These are phyloP conservation scores for Vigna nakashimae DNA, from an alignment of 306 rosid genomes.

Conservation along the genomic window DNA sequence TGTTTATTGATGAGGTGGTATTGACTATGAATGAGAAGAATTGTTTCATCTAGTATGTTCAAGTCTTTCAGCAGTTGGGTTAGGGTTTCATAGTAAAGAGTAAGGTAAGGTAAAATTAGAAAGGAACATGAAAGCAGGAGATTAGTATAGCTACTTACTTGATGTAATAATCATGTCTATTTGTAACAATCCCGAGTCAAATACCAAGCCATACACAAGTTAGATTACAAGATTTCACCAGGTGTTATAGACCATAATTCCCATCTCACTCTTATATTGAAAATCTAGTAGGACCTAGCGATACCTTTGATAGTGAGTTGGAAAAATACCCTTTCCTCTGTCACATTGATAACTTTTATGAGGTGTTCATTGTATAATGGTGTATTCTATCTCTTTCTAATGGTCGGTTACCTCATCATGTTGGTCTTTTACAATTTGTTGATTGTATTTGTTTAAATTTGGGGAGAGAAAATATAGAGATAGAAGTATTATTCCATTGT, in stretches of 20 bases:
- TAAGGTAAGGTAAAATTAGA: slow-evolving; percentile 13
- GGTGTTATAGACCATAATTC: neutral
- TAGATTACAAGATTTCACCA: neutral
- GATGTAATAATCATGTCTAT: slow-evolving; percentile 14
- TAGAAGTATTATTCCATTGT: too few species aligned
- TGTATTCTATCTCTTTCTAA: neutral
- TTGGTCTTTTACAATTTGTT: slow-evolving; percentile 17
- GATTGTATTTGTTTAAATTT: too few species aligned
- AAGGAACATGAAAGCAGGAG: slow-evolving; percentile 3
- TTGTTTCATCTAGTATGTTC: slow-evolving; percentile 14
- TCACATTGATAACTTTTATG: slow-evolving; percentile 30
- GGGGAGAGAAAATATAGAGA: too few species aligned
- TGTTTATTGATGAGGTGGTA: neutral
- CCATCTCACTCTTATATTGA: slow-evolving; percentile 18
- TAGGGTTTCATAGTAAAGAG: slow-evolving; percentile 10
- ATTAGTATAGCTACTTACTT: slow-evolving; percentile 7
- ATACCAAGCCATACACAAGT: neutral
- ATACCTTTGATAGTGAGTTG: neutral
- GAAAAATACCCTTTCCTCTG: slow-evolving; percentile 9
- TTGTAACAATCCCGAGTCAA: slow-evolving; percentile 34
- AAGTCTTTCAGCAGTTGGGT: slow-evolving; percentile 15
- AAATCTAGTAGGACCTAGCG: neutral
- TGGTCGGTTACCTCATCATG: slow-evolving; percentile 28
- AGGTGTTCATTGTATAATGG: neutral
- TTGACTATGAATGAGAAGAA: slow-evolving; percentile 24